phyloP scores from a whole-genome alignment of 768 basidiomycete species.

The Phylloporus sp. region DNA sequence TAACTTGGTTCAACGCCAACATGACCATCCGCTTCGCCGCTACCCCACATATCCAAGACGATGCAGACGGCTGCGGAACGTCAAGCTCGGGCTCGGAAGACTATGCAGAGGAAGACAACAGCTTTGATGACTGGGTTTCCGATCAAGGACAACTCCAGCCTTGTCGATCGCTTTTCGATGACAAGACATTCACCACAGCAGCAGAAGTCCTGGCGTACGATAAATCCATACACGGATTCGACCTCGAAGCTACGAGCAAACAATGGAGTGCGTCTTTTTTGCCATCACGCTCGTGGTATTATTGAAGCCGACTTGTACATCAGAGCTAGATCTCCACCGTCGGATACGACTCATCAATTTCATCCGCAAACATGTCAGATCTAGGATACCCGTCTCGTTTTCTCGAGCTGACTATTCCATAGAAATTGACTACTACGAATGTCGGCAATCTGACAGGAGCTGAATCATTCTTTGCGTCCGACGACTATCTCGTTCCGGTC shows the following conservation, averaged over 20 bases:
- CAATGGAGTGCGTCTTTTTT: constrained; percentile 47
- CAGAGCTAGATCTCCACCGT: constrained; percentile 74
- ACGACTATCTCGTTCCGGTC: constrained; percentile 77
- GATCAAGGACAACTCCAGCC: constrained; percentile 51
- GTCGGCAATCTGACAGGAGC: constrained; percentile 46
- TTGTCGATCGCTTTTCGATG: constrained; percentile 74
- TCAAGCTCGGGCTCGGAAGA: constrained; percentile 24
- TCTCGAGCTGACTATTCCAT: constrained; percentile 4
- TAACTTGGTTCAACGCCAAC: not conserved
- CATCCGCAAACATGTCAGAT: constrained; percentile 67
- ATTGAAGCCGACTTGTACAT: not conserved
- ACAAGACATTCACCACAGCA: constrained; percentile 53
- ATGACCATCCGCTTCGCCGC: constrained; percentile 31
- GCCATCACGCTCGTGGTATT: not conserved
- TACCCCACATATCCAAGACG: constrained; percentile 1
- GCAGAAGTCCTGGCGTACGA: constrained; percentile 61
- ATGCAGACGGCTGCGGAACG: constrained; percentile 7
- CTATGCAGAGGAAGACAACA: constrained; percentile 46
- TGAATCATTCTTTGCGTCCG: constrained; percentile 63
- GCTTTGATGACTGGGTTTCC: constrained; percentile 77
- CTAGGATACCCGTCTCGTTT: not conserved
- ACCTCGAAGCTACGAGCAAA: constrained; percentile 47
- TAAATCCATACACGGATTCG: constrained; percentile 53
- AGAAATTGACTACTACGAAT: constrained; percentile 51
- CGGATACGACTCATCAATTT: constrained; percentile 82